Evolutionary conservation across 805 yeast species (phyloP).

Genomic region (Ogataea pignaliae): DNA sequence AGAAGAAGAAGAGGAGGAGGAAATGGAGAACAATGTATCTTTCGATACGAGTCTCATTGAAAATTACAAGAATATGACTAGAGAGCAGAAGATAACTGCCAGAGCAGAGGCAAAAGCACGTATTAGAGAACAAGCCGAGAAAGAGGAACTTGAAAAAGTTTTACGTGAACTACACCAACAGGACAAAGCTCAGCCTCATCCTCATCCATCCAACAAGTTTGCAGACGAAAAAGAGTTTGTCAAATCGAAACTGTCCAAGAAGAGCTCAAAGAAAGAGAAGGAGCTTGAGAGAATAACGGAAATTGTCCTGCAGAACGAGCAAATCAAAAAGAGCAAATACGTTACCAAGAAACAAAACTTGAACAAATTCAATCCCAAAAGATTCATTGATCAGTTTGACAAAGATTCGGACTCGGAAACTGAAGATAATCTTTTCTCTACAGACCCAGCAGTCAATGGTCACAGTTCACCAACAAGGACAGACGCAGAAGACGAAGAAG

Average conservation of each 20-base stretch:
- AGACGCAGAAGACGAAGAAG: not conserved
- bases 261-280: slow-evolving; percentile 2
- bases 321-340: slow-evolving; percentile 12
- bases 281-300: slow-evolving; percentile 7
- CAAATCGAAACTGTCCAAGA: slow-evolving; percentile 4
- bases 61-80: slow-evolving; percentile 19
- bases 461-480: slow-evolving; percentile 5
- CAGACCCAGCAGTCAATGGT: not conserved
- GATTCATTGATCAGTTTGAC: slow-evolving; percentile 19
- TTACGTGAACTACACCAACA: slow-evolving; percentile 13
- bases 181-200: slow-evolving; percentile 1
- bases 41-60: slow-evolving; percentile 7
- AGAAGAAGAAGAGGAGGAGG: slow-evolving; percentile 8
- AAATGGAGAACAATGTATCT: slow-evolving; percentile 1
- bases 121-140: slow-evolving; percentile 14
- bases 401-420: slow-evolving; percentile 15
- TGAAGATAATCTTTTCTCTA: slow-evolving; percentile 12
- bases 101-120: slow-evolving; percentile 18
- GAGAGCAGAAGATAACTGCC: slow-evolving; percentile 27
- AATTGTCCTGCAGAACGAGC: slow-evolving; percentile 16
- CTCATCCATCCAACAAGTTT: not conserved
- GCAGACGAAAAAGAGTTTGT: slow-evolving; percentile 1
- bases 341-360: slow-evolving; percentile 14
- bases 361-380: slow-evolving; percentile 19
- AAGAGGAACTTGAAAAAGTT: not conserved